Evolutionary conservation across 805 yeast species (phyloP), one percentile per base, ranked within the genome.

Genomic region (Zygoascus biomembranicola): DNA sequence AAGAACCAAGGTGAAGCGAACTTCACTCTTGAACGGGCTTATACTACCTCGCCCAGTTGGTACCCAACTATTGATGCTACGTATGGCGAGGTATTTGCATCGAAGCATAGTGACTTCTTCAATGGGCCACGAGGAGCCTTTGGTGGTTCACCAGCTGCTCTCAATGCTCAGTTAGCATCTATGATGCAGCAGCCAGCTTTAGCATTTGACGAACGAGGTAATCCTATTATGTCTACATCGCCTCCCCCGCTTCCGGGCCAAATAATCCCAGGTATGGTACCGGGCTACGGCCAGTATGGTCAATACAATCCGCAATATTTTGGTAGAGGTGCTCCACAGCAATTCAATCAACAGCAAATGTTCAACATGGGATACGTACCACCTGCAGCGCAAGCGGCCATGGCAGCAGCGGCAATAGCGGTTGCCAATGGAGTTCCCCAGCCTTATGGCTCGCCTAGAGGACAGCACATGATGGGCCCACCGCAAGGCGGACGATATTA

Each of bases 1-100:
- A 64, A 63, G 8, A 65, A 66, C 48, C 50, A 46, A 5, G 51
- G 31, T 13, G 46, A 47, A 31, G 18, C 37, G 16, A 13, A 55
- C 14, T 54, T 56, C 41, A 28, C 35, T 14, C 72, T 83, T 56
- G 90, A 83, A 59, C 80, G 74, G 60, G 82, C 94, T 6, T 87
- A 78, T 66, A 74, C 75, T 43, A 84, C 92, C 0, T 83, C 87
- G 9, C 95, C 95, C 50, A 84, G 90, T 0, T 87, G 95, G 95
- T 73, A 75, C 20, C 70, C 77, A 48, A 80, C 77, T 23, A 85
- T 80, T 45, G 81, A 78, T 54, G 50, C 49, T 32, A 73, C 84
- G 1, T 80, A 80, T 67, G 77, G 73, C 52, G 68, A 72, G 16
- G 65, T 78, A 42, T 81, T 82, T 68, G 78, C 82, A 2, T 32